Evolutionary conservation across 2,329 filamentous ascomycete species (phyloP), one percentile per base, ranked within the genome.

Genomic region (Decorospora gaudefroyi): DNA sequence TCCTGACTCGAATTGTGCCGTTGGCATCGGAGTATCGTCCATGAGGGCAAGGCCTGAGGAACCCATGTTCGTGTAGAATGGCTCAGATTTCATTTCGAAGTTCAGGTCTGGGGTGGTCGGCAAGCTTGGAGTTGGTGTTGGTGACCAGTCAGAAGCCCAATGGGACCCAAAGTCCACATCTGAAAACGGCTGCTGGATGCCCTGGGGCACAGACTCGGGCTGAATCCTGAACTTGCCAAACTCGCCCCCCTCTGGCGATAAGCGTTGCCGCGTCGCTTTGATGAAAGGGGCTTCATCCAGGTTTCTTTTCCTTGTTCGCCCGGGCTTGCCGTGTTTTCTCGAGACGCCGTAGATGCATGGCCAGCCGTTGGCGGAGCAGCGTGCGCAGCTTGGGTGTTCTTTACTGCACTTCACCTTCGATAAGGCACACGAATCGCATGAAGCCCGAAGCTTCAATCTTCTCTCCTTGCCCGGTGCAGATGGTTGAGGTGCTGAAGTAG

Each of bases 361-460:
- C 4, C 53, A 57, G 25, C 57, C 59, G 28, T 61, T 65, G 38
- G 55, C 34, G 8, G 55, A 52, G 43, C 67, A 70, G 19, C 65
- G 64, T n/a, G 51, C 48, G 42, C 66, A 69, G 13, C 49, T 55
- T 2, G 67, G 66, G 44, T 68, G 66, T 16, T 66, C 59, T 46
- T 68, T 68, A 50, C 62, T 66, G 52, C 67, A 69, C 42, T 67
- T 68, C 36, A 69, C 63, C 43, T 70, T 70, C 5, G 65, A 67
- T n/a, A 63, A 58, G n/a, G 67, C 64, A 53, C 67, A 70, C 6
- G 62, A 57, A 51, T 70, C 64, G 52, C 67, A 69, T 9, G 65
- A 69, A 39, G 63, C 65, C 50, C 66, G 57, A 12, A 70, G 61
- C 45, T 70, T 70, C 12, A 55, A 53, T 36, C 46, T 57, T 36